Conservation (phyloP, 2,329 filamentous ascomycete species). For the Aulographum hederae region DNA sequence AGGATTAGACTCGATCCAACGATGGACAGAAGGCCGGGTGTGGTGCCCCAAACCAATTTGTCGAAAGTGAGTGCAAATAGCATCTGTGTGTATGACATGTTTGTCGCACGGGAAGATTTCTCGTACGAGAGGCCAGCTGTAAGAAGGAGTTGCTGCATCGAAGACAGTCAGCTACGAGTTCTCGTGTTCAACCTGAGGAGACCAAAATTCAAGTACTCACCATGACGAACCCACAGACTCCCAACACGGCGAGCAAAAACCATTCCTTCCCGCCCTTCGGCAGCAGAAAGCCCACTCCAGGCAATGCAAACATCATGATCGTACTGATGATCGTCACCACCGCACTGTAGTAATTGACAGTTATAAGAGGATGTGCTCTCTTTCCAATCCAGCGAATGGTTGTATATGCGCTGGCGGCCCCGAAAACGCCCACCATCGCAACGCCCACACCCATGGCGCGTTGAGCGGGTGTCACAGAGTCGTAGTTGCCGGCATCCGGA, state of each 20-base stretch:
- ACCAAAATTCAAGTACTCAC: no score
- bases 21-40: slow-evolving; percentile 38
- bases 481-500: slow-evolving; percentile 15
- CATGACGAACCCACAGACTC: slow-evolving; percentile 60
- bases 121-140: slow-evolving; percentile 60
- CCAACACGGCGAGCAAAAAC: slow-evolving; percentile 48
- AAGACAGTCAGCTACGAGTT: not conserved
- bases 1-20: slow-evolving; percentile 45
- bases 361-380: slow-evolving; percentile 64
- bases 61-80: slow-evolving; percentile 48
- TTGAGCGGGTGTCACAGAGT: slow-evolving; percentile 38
- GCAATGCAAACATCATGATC: slow-evolving; percentile 37
- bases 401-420: slow-evolving; percentile 55
- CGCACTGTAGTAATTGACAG: slow-evolving; percentile 65
- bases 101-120: slow-evolving; percentile 41
- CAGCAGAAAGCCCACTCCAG: slow-evolving; percentile 37
- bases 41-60: slow-evolving; percentile 42
- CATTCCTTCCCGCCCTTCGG: slow-evolving; percentile 40
- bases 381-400: slow-evolving; percentile 64
- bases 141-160: slow-evolving; percentile 53
- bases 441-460: slow-evolving; percentile 52
- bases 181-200: no score
- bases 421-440: slow-evolving; percentile 56
- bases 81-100: slow-evolving; percentile 55
- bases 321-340: slow-evolving; percentile 52